A percentile compares a stretch with the other conserved stretches of the same genome.
phyloP scores from a whole-genome alignment of 2,329 filamentous ascomycete species.

The Neonectria hederae region DNA sequence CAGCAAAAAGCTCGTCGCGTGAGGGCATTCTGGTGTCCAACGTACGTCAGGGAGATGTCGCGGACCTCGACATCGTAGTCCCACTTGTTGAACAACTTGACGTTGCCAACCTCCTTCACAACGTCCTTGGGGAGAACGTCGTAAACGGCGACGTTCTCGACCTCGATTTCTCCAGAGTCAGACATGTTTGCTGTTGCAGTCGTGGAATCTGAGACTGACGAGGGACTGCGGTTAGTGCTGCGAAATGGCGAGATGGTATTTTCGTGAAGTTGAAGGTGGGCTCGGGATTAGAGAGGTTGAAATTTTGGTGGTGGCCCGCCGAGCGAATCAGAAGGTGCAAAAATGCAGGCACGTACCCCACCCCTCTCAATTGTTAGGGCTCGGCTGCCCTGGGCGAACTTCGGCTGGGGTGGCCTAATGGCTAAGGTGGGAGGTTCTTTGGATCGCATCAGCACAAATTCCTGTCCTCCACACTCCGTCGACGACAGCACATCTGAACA shows the following conservation, averaged over 20 bases:
- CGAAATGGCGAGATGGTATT: slow-evolving; percentile 51
- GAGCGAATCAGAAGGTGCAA: slow-evolving; percentile 49
- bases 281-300: slow-evolving; percentile 45
- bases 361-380: slow-evolving; percentile 50
- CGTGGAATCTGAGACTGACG: slow-evolving; percentile 50
- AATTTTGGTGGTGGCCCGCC: slow-evolving; percentile 49
- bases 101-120: slow-evolving; percentile 84
- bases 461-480: slow-evolving; percentile 50
- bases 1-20: slow-evolving; percentile 43
- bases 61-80: slow-evolving; percentile 99
- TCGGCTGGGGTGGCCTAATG: slow-evolving; percentile 32
- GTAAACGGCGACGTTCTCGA: slow-evolving; percentile 79
- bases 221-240: slow-evolving; percentile 51
- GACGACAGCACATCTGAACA: slow-evolving; percentile 55
- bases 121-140: slow-evolving; percentile 93
- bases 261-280: slow-evolving; percentile 49
- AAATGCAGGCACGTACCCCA: slow-evolving; percentile 44
- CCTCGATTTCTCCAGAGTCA: slow-evolving; percentile 94
- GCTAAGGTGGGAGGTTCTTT: slow-evolving; percentile 44
- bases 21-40: slow-evolving; percentile 35
- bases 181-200: slow-evolving; percentile 76
- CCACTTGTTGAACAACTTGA: slow-evolving; percentile 99
- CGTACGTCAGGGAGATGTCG: slow-evolving; percentile 99
- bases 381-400: slow-evolving; percentile 53
- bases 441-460: slow-evolving; percentile 41